A percentile compares a stretch with the other conserved stretches of the same genome.
Conservation (phyloP, 371 early-diverging fungal species). For the Sporodiniella umbellata region DNA sequence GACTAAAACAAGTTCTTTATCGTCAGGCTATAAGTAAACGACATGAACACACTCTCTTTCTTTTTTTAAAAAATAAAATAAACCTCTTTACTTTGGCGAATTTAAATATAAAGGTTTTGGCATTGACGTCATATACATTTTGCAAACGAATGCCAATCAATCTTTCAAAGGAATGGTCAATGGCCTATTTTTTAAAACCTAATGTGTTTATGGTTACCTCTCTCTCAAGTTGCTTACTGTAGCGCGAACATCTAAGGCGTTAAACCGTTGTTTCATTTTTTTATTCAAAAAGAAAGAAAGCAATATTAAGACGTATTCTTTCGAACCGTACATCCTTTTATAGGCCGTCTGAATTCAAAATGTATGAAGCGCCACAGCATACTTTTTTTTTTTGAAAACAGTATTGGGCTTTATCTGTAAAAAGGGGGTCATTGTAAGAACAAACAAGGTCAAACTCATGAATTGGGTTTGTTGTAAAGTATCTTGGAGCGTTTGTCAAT, state of each 20-base stretch:
- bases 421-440: too few species aligned
- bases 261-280: constrained; percentile 77
- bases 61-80: too few species aligned
- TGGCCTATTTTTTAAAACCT: not conserved
- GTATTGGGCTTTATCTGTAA: too few species aligned
- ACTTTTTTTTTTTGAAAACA: too few species aligned
- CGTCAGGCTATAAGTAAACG: constrained; percentile 57
- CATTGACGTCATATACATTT: constrained; percentile 92
- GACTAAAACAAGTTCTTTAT: constrained; percentile 85
- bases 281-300: not conserved
- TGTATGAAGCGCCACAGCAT: too few species aligned
- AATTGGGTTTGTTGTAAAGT: too few species aligned
- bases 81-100: constrained; percentile 72
- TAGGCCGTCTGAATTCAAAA: too few species aligned
- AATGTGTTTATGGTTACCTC: constrained; percentile 35
- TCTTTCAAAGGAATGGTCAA: constrained; percentile 27
- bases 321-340: not conserved
- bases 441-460: too few species aligned
- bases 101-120: constrained; percentile 89
- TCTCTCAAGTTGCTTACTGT: constrained; percentile 70
- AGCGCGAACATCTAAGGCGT: constrained; percentile 85
- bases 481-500: too few species aligned
- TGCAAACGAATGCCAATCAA: constrained; percentile 87
- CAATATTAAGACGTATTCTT: not conserved
- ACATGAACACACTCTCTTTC: too few species aligned